Conservation (phyloP, 257 asterid species). For the Plantago major region DNA sequence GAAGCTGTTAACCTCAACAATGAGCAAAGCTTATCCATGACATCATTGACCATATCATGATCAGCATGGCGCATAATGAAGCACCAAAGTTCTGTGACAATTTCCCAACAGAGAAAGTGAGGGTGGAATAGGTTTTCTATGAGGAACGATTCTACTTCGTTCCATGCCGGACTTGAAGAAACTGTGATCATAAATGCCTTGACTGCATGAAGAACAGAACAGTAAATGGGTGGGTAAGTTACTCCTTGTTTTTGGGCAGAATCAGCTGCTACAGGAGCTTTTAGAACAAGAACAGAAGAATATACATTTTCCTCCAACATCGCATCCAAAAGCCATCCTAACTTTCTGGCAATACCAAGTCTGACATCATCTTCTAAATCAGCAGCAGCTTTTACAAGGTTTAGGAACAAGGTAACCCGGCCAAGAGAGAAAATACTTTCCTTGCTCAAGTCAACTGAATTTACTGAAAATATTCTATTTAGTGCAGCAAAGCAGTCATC, state of each 20-base stretch:
- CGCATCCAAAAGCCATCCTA: conserved; percentile 79
- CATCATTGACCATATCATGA: conserved; percentile 37
- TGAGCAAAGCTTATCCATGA: conserved; percentile 55
- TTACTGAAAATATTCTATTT: conserved; percentile 35
- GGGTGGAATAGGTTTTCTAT: conserved; percentile 80
- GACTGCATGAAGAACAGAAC: conserved; percentile 52
- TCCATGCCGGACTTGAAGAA: conserved; percentile 71
- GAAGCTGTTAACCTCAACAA: conserved; percentile 44
- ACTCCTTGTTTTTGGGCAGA: conserved; percentile 45
- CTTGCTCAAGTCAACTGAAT: conserved; percentile 39
- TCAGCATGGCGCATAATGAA: conserved; percentile 79
- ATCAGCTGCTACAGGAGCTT: conserved; percentile 33
- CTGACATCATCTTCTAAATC: conserved; percentile 66
- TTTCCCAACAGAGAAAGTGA: conserved; percentile 75
- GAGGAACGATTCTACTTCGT: conserved; percentile 64
- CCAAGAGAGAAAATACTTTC: conserved; percentile 51
- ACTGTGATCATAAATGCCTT: conserved; percentile 70
- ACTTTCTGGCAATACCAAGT: conserved; percentile 63
- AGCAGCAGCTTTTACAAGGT: conserved; percentile 59
- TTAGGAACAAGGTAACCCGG: conserved; percentile 54
- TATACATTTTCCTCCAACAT: conserved; percentile 63
- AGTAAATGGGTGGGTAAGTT: conserved; percentile 53
- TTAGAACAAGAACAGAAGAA: conserved; percentile 50
- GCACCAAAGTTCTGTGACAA: conserved; percentile 84
- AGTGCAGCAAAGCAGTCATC: conserved; percentile 24